Conservation (phyloP, 2,329 filamentous ascomycete genomes). For the Daldinia sp. region DNA sequence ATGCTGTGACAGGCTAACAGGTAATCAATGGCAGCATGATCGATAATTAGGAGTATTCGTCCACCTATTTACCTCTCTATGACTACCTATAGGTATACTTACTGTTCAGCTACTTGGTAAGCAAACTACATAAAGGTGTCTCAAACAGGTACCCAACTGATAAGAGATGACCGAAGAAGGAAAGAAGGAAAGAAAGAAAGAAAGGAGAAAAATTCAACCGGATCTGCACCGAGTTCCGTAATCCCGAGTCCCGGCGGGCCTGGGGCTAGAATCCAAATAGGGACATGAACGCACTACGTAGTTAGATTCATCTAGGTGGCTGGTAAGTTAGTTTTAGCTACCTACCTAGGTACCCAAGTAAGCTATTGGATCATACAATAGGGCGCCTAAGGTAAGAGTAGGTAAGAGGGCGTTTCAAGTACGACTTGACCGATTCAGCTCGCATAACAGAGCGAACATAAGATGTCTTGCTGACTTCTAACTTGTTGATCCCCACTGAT, state of each 20-base stretch:
- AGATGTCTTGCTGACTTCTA: no score
- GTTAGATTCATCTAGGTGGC: not conserved
- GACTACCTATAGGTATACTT: no score
- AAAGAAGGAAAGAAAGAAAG: not conserved
- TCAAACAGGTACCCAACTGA: not conserved
- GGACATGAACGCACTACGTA: no score
- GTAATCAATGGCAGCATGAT: not conserved
- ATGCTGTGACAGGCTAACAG: not conserved
- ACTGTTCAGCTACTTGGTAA: not conserved
- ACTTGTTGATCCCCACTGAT: no score
- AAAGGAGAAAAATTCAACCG: not conserved
- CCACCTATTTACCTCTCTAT: not conserved
- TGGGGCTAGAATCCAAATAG: not conserved
- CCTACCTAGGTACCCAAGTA: no score
- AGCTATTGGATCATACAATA: no score
- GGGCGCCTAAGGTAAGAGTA: no score
- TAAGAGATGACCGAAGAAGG: not conserved
- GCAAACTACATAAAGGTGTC: not conserved
- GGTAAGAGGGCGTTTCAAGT: no score
- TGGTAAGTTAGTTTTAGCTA: no score
- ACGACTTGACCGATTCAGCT: no score
- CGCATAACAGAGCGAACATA: no score
- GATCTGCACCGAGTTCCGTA: constrained; percentile 13
- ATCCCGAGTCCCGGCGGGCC: constrained; percentile 11
- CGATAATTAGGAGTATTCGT: not conserved